Conservation (phyloP, 2,329 filamentous ascomycete genomes). For the Microsporum ferrugineum region DNA sequence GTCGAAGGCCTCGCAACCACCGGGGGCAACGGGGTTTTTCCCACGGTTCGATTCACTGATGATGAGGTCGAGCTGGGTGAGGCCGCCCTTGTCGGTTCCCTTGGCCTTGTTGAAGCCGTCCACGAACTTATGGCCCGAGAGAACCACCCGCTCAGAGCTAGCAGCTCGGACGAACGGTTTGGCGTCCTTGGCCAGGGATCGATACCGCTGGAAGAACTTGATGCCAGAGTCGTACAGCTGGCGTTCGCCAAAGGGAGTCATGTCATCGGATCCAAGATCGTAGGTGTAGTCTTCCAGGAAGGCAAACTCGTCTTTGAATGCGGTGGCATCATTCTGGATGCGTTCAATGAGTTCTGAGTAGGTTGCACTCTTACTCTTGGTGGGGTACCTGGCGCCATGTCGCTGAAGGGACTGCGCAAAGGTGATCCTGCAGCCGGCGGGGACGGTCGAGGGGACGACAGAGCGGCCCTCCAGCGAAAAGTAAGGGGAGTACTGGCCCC, state of each 20-base stretch:
- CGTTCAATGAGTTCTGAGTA: slow-evolving; percentile 55
- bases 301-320: slow-evolving; percentile 51
- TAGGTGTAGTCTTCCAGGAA: slow-evolving; percentile 67
- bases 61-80: slow-evolving; percentile 52
- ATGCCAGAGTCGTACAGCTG: slow-evolving; percentile 64
- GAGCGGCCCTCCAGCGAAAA: slow-evolving; percentile 56
- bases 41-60: slow-evolving; percentile 50
- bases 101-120: slow-evolving; percentile 57
- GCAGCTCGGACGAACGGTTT: slow-evolving; percentile 63
- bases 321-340: slow-evolving; percentile 48
- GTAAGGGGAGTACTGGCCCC: slow-evolving; percentile 84
- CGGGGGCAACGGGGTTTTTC: slow-evolving; percentile 77
- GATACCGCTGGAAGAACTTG: slow-evolving; percentile 65
- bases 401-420: slow-evolving; percentile 74
- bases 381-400: slow-evolving; percentile 76
- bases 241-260: slow-evolving; percentile 56
- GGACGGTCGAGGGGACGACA: slow-evolving; percentile 48
- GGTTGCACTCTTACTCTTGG: slow-evolving; percentile 49
- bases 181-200: slow-evolving; percentile 44
- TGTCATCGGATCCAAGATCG: slow-evolving; percentile 55
- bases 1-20: slow-evolving; percentile 60
- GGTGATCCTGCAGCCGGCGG: slow-evolving; percentile 58
- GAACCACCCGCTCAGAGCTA: slow-evolving; percentile 58
- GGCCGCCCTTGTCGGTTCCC: slow-evolving; percentile 32
- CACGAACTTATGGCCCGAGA: slow-evolving; percentile 65